Evolutionary conservation across 148 eudicot genomes (phyloP), one percentile per base, ranked within the genome.

Genomic region (Rhododendron vialii): DNA sequence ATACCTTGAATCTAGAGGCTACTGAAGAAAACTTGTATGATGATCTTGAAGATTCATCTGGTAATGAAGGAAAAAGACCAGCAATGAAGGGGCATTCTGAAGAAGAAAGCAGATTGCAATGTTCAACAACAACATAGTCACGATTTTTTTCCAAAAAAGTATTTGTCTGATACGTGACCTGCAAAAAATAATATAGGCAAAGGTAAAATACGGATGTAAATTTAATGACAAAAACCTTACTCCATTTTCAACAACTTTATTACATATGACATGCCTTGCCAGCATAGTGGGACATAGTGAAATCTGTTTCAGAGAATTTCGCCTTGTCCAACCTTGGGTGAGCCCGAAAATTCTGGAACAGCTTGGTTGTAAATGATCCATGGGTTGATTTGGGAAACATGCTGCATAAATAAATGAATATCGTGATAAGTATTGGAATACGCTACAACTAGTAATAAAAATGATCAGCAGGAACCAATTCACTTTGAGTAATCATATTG

Each of bases 371-470:
- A 90, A 97, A 97, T 78, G 98, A 92, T 87, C 89, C 95, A 93
- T 95, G 95, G 45, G 99, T 97, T 87, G 99, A 97, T 85, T 92
- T 95, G 26, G 99, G 99, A 87, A 97, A 97, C 99, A 97, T 94
- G 93, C 99, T 97, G 91, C 92, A 90, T n/a, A 51, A 63, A 84
- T 7, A 71, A 81, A 75, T 45, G 73, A 87, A 59, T 18, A 33
- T 6, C 12, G 78, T 45, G 73, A 86, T 75, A 84, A 86, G 7
- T 71, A 33, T 30, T 28, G 1, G 83, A 71, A 82, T 28, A 88
- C 14, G 63, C 59, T 13, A 45, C 53, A 84, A 76, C 7, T 87
- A 43, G 79, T 48, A 0, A 36, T 2, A 41, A 48, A 53, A 76
- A 55, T 45, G 77, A 88, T n/a, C 53, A 89, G 38, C 45, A 85